A percentile compares a stretch with the other conserved stretches of the same genome.
These are phyloP conservation scores for Pyracantha coccinea DNA, from an alignment of 331 rosid genomes.

Conservation along the genomic window DNA sequence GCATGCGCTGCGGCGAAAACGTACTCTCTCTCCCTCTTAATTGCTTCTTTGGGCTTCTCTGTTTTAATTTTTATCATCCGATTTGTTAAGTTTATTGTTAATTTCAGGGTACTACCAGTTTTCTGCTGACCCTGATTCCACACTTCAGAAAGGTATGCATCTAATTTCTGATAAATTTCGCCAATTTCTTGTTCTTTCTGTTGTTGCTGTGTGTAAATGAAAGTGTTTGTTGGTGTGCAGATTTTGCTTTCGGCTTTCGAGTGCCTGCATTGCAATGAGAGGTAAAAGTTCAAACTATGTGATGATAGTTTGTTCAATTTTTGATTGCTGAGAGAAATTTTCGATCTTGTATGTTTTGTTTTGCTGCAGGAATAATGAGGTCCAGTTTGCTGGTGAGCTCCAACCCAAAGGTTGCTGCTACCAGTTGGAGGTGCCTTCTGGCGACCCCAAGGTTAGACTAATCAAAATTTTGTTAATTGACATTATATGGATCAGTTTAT, in stretches of 20 bases:
- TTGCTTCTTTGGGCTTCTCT: neutral
- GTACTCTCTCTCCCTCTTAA: conserved; percentile 18
- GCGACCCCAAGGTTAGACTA: conserved; percentile 50
- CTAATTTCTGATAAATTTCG: neutral
- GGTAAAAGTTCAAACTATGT: conserved; percentile 34
- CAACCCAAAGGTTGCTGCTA: conserved; percentile 86
- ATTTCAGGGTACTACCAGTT: conserved; percentile 69
- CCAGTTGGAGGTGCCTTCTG: conserved; percentile 49
- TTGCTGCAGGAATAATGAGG: conserved; percentile 70
- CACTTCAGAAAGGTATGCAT: conserved; percentile 73
- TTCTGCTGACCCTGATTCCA: conserved; percentile 69
- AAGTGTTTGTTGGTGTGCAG: neutral
- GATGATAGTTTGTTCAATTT: neutral
- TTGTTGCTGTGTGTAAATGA: neutral
- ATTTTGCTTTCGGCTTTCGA: conserved; percentile 86
- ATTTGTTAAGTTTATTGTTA: neutral
- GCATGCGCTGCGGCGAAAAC: conserved; percentile 86
- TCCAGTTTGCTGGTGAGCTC: conserved; percentile 96
- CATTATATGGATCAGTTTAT: neutral
- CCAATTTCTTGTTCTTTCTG: neutral
- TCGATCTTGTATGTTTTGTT: neutral
- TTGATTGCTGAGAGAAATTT: neutral
- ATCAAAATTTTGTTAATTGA: neutral
- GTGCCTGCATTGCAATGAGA: conserved; percentile 86
- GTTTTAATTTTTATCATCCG: neutral